A percentile compares a stretch with the other conserved stretches of the same genome.
These are phyloP conservation scores for Calycina herbarum DNA, from an alignment of 2,329 filamentous ascomycete species.

Conservation along the genomic window DNA sequence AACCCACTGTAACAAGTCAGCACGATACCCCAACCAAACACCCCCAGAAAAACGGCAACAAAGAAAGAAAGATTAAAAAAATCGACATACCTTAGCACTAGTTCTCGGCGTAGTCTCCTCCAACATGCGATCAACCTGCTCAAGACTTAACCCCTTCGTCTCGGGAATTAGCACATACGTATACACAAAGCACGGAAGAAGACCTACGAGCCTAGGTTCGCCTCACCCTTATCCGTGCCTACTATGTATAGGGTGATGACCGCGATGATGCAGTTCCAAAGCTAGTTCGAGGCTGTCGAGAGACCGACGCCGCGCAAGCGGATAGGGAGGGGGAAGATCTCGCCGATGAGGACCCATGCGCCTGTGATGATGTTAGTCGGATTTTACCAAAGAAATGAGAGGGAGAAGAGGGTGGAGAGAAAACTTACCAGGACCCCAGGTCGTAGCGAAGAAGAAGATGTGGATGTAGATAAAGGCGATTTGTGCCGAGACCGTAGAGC, in stretches of 20 bases:
- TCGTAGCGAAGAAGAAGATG: constrained; percentile 89
- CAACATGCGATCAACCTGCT: constrained; percentile 70
- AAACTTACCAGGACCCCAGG: constrained; percentile 70
- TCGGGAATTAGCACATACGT: constrained; percentile 65
- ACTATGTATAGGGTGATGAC: constrained; percentile 76
- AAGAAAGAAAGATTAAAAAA: too few relatives aligned
- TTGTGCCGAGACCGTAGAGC: constrained; percentile 60
- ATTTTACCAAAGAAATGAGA: constrained; percentile 43
- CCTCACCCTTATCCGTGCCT: constrained; percentile 52
- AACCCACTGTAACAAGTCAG: too few relatives aligned
- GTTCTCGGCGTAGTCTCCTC: constrained; percentile 47
- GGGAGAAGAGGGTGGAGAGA: too few relatives aligned
- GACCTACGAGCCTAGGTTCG: constrained; percentile 32
- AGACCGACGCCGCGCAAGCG: constrained; percentile 84
- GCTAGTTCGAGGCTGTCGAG: constrained; percentile 87
- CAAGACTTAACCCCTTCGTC: constrained; percentile 72
- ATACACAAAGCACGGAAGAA: constrained; percentile 57
- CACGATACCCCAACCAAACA: too few relatives aligned
- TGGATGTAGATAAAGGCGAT: constrained; percentile 89
- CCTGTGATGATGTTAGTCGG: constrained; percentile 18
- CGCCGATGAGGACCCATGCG: constrained; percentile 80
- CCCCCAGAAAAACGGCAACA: too few relatives aligned
- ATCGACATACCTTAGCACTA: too few relatives aligned
- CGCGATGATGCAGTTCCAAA: constrained; percentile 74
- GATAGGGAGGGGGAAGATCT: constrained; percentile 88